Base-by-base conservation (phyloP, 345 rosid species). In the Citropsis articulata region DNA sequence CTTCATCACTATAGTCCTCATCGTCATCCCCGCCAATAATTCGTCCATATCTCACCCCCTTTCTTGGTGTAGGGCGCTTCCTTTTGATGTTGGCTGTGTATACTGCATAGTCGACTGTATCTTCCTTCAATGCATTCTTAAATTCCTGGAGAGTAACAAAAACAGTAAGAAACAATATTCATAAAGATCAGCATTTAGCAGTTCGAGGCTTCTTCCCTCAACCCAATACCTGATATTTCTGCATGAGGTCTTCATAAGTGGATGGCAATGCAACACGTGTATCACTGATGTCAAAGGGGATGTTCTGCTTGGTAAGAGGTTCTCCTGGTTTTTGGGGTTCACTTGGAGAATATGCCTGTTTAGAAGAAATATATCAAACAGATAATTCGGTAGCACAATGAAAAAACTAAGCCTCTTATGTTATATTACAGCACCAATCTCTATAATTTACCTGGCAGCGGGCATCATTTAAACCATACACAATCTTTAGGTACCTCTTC, bases 301-400 rank as follows among this genome's bases (percentile, higher is more conserved):
- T 68, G 62, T 78, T 97, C 88, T 97, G 99, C 83, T 84, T 88
- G 28, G 94, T 77, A 78, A 97, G 86, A 77, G 74, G 73, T 4
- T 97, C 99, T 72, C 98, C 98, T 4, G 93, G 79, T 77, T 94
- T 97, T 56, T 86, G 81, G 9, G 91, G 89, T 78, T 94, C 98
- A 50, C 77, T 97, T n/a, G 99, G 98, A 79, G 92, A 85, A 85
- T 89, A 97, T 4, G 94, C 98, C 99, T 96, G 77, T 77, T 77
- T 30, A 57, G 7, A 63, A 56, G 21, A 9, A 60, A 18, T 67
- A 76, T 30, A 27, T 64, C 31, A 36, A 40, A 68, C 19, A 22
- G 31, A 75, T 16, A 72, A 3, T 2, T 64, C 1, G 1, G 33
- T 48, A 13, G 25, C 45, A 50, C 66, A 14, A 31, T 75, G 31